A percentile compares a stretch with the other conserved stretches of the same genome.
Conservation (phyloP, 1,284 basidiomycete genomes). For the Puccinia coronata region DNA sequence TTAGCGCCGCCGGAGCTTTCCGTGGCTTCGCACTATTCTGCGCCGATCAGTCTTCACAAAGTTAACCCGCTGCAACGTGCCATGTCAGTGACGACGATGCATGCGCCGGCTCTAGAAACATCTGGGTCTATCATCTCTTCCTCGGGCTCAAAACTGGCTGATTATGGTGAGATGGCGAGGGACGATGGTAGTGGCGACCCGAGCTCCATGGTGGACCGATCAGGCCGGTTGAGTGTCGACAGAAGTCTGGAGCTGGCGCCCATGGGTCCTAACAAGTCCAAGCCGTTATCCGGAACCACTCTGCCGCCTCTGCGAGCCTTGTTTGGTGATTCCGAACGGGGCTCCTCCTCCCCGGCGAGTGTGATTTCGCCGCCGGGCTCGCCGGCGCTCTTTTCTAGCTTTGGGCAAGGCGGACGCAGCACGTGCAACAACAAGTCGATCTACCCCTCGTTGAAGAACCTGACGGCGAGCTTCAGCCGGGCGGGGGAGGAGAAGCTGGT, state of each 20-base stretch:
- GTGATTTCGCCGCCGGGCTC: conserved; percentile 11
- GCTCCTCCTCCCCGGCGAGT: neutral
- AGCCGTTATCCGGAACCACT: conserved; percentile 13
- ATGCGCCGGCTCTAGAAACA: neutral
- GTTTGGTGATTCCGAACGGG: conserved; percentile 29
- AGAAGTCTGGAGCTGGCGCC: conserved; percentile 40
- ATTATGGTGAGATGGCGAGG: neutral
- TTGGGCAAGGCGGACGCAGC: neutral
- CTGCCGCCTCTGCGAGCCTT: conserved; percentile 38
- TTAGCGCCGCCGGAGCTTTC: conserved; percentile 37
- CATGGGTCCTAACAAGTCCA: neutral
- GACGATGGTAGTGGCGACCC: neutral
- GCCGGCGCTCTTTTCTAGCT: neutral
- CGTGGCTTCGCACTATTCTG: neutral
- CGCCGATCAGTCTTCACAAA: conserved; percentile 22
- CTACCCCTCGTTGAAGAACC: conserved; percentile 42
- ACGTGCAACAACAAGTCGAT: neutral
- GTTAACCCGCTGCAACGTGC: conserved; percentile 36
- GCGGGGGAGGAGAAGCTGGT: neutral
- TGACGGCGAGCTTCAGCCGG: conserved; percentile 17
- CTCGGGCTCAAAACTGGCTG: neutral
- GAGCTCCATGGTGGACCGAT: neutral
- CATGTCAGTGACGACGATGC: neutral
- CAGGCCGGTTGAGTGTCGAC: neutral
- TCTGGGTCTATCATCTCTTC: neutral